A percentile compares a stretch with the other conserved stretches of the same genome.
Conservation (phyloP, 768 basidiomycete species). For the Pilatotrama ljubarskyi region DNA sequence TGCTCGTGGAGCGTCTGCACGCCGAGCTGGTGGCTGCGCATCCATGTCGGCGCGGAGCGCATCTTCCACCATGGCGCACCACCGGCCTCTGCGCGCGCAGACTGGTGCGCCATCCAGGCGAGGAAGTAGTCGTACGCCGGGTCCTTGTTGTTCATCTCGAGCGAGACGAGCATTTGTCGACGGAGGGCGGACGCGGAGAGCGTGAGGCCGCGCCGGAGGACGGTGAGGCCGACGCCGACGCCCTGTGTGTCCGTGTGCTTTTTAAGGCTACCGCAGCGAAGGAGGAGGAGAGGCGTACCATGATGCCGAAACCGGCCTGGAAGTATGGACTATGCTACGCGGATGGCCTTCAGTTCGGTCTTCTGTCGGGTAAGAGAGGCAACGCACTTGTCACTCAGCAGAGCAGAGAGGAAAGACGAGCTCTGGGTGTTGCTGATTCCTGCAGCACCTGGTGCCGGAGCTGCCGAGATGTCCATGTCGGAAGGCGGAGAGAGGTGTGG, state of each 20-base stretch:
- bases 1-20: conserved; percentile 92
- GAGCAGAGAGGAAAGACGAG: conserved; percentile 19
- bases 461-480: background rate
- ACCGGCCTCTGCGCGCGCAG: conserved; percentile 37
- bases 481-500: background rate
- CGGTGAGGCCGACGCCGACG: conserved; percentile 82
- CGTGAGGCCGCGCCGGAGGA: conserved; percentile 67
- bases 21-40: conserved; percentile 88
- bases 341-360: conserved; percentile 10
- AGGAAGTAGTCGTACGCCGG: conserved; percentile 96
- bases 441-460: background rate
- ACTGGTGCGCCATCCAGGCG: conserved; percentile 87
- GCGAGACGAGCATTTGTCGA: conserved; percentile 87
- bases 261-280: background rate
- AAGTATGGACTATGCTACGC: conserved; percentile 80
- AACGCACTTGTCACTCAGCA: conserved; percentile 32
- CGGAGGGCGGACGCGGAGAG: conserved; percentile 76
- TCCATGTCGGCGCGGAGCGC: conserved; percentile 41
- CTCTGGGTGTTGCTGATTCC: background rate
- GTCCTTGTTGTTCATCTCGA: conserved; percentile 97
- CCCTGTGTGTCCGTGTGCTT: conserved; percentile 50
- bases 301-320: conserved; percentile 95
- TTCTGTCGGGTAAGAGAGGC: background rate
- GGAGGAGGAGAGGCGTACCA: conserved; percentile 56
- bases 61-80: conserved; percentile 28